phyloP scores from a whole-genome alignment of 163 green algal genomes.

The Prototheca stagnorum region DNA sequence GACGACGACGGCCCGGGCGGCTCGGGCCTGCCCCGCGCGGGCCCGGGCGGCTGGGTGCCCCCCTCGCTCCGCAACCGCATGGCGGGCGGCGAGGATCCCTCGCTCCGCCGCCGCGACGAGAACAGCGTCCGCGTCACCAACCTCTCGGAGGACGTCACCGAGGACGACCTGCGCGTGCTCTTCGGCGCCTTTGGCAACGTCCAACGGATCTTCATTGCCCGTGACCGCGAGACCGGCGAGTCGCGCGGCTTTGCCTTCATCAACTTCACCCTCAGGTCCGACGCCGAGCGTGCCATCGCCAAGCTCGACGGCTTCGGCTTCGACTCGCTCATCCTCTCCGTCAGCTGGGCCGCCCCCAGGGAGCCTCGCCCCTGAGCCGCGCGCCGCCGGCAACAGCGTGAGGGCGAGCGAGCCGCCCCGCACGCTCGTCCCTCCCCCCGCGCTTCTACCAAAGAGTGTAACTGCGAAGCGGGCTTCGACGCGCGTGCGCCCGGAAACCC shows the following conservation, averaged over 20 bases:
- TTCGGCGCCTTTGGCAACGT: slow-evolving; percentile 88
- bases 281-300: slow-evolving; percentile 69
- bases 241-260: slow-evolving; percentile 92
- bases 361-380: slow-evolving; percentile 3
- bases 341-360: slow-evolving; percentile 77
- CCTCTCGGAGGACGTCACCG: slow-evolving; percentile 84
- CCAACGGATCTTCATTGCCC: slow-evolving; percentile 84
- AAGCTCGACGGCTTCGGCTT: slow-evolving; percentile 89
- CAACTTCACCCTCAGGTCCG: slow-evolving; percentile 78
- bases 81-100: slow-evolving; percentile 13
- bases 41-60: slow-evolving; percentile 67
- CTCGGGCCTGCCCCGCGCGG: slow-evolving; percentile 15
- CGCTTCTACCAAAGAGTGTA: background rate
- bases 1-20: slow-evolving; percentile 30
- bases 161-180: slow-evolving; percentile 82
- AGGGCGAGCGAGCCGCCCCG: background rate
- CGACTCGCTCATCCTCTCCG: slow-evolving; percentile 91
- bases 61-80: slow-evolving; percentile 46
- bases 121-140: slow-evolving; percentile 95
- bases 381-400: background rate
- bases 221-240: slow-evolving; percentile 87
- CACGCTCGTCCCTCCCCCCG: background rate
- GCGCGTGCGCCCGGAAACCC: too few relatives aligned
- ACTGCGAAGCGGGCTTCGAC: too few relatives aligned
- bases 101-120: slow-evolving; percentile 61